Percentiles rank a stretch among this genome's conserved stretches.
phyloP scores from a whole-genome alignment of 805 yeast species.

The Candida glaebosa region DNA sequence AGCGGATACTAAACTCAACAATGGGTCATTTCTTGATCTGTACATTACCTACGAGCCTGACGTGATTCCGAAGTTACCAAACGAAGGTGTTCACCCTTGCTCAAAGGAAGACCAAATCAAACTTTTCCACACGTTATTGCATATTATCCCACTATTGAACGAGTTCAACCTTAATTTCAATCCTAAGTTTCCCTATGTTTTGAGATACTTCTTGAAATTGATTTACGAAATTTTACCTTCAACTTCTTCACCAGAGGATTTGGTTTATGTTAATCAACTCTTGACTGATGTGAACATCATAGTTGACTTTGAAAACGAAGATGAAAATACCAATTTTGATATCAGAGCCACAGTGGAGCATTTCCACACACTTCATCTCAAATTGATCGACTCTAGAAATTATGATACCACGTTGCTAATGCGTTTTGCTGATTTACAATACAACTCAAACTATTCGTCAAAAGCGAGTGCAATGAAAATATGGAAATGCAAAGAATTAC shows the following conservation, averaged over 20 bases:
- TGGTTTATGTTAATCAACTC: constrained; percentile 18
- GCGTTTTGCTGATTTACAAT: constrained; percentile 24
- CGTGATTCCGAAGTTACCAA: background rate
- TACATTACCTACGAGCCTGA: background rate
- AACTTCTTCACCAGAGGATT: constrained; percentile 15
- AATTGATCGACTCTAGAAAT: constrained; percentile 11
- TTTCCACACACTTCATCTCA: constrained; percentile 20
- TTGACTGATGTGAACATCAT: constrained; percentile 18
- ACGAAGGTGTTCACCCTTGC: constrained; percentile 5
- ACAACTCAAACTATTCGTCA: constrained; percentile 3
- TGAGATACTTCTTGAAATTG: constrained; percentile 20
- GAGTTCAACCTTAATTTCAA: constrained; percentile 25
- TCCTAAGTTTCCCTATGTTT: constrained; percentile 17
- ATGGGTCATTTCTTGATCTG: constrained; percentile 1
- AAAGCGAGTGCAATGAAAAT: constrained; percentile 8
- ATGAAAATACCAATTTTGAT: constrained; percentile 8
- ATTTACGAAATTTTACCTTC: constrained; percentile 20
- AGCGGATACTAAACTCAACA: background rate
- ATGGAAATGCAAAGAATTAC: constrained; percentile 21
- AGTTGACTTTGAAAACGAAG: constrained; percentile 28
- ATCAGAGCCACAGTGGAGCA: constrained; percentile 20
- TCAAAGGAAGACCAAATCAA: constrained; percentile 14
- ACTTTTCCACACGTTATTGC: constrained; percentile 13
- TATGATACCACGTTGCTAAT: constrained; percentile 24
- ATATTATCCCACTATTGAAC: constrained; percentile 22